Percentiles rank a stretch among this genome's conserved stretches.
Evolutionary conservation across 1,139 yeast species (phyloP).

Genomic region (Eremothecium cymbalariae): DNA sequence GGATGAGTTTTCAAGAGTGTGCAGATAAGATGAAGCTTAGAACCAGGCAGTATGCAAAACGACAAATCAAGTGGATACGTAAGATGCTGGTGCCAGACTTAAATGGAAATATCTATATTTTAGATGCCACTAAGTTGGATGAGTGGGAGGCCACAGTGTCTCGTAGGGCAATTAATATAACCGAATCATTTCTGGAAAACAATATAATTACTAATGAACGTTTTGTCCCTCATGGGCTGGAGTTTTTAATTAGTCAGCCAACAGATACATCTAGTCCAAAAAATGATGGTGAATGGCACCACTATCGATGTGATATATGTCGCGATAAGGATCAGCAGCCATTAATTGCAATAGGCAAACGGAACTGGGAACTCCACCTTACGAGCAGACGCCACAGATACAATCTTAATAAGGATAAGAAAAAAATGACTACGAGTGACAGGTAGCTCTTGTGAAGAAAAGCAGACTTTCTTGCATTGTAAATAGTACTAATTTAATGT

Average conservation of each 20-base stretch:
- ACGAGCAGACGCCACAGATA: conserved; percentile 56
- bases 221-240: conserved; percentile 42
- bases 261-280: conserved; percentile 16
- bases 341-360: conserved; percentile 64
- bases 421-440: too few relatives aligned
- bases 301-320: conserved; percentile 61
- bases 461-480: too few relatives aligned
- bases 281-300: conserved; percentile 51
- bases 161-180: conserved; percentile 46
- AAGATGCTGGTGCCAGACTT: conserved; percentile 62
- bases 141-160: conserved; percentile 54
- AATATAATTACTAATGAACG: conserved; percentile 16
- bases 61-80: conserved; percentile 89
- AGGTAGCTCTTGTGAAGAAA: too few relatives aligned
- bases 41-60: conserved; percentile 80
- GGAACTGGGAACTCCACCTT: conserved; percentile 60
- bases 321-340: conserved; percentile 47
- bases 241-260: conserved; percentile 20
- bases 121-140: conserved; percentile 68
- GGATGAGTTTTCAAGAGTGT: conserved; percentile 45
- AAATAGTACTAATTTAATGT: too few relatives aligned
- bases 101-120: conserved; percentile 57
- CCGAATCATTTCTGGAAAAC: conserved; percentile 36
- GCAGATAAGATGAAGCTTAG: conserved; percentile 71
- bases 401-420: conserved; percentile 35